These are phyloP conservation scores for Beauveria sp. DNA, from an alignment of 2,329 filamentous ascomycete genomes.

Conservation along the genomic window DNA sequence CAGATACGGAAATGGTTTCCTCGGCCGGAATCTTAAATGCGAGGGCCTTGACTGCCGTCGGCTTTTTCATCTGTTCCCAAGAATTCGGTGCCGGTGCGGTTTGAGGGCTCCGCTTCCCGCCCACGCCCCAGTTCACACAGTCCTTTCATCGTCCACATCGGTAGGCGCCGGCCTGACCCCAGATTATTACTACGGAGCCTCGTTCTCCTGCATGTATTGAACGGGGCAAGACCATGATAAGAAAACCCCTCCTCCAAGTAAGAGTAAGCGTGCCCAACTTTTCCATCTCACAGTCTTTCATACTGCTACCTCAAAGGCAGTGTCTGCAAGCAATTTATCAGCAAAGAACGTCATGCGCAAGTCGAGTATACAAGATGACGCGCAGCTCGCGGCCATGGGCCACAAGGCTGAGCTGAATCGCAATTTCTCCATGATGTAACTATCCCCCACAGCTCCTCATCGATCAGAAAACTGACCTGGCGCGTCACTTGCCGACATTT, in stretches of 20 bases:
- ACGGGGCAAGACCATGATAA: background rate
- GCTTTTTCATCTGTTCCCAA: too few species aligned
- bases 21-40: too few species aligned
- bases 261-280: background rate
- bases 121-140: too few species aligned
- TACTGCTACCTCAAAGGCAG: background rate
- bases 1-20: background rate
- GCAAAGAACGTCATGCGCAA: slow-evolving; percentile 14
- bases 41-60: too few species aligned
- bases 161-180: background rate
- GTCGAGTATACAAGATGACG: slow-evolving; percentile 16
- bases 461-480: background rate
- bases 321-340: background rate
- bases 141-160: background rate
- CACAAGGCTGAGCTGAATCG: slow-evolving; percentile 19
- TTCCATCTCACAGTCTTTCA: background rate
- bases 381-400: slow-evolving; percentile 20
- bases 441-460: background rate
- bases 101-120: too few species aligned
- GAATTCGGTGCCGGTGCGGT: too few species aligned
- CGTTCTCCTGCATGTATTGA: background rate
- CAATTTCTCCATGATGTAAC: slow-evolving; percentile 19
- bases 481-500: background rate
- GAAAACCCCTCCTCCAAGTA: background rate
- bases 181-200: background rate